Evolutionary conservation across 768 basidiomycete genomes (phyloP), one percentile per base, ranked within the genome.

Genomic region (Boletales sp.): DNA sequence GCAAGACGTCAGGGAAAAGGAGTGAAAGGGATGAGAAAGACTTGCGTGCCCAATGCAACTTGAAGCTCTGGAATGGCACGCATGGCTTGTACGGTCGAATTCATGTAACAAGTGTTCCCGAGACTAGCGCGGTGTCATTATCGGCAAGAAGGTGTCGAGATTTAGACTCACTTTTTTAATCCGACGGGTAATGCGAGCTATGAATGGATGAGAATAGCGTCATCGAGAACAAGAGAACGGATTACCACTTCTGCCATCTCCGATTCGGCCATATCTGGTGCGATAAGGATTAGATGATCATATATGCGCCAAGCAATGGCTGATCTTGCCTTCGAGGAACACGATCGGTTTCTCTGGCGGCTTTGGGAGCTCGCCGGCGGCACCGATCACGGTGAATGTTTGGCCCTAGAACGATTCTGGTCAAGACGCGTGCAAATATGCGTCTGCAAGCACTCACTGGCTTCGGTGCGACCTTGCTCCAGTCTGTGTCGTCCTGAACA

Each of bases 41-140:
- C 80, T 56, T 63, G 87, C 81, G 71, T 69, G 60, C 67, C 68
- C 18, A 97, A 75, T 0, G 90, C 88, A 1, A 75, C 65, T 61
- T 88, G 86, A 5, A 99, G 78, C 59, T 97, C 93, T 2, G 94
- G 94, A 43, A 99, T 86, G 4, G 90, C 84, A 19, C 92, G 87
- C 54, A 99, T 78, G n/a, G 89, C 86, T 72, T 99, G 97, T 2
- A 98, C 74, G 2, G 90, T 92, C 1, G 97, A 84, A 64, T 95
- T 98, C 87, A 97, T 92, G 71, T 99, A 99, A 62, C 95, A 97
- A 0, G 94, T 97, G 64, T 97, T 97, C 32, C 95, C 94, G 34
- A 94, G 72, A 61, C 81, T 83, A 15, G 43, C 14, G 14, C 19
- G 36, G 36, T 4, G 43, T 56, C 49, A 43, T 36, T 10, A 40